These are phyloP conservation scores for Musa acuminata DNA, from an alignment of 176 grass and related monocot species.

Conservation along the genomic window DNA sequence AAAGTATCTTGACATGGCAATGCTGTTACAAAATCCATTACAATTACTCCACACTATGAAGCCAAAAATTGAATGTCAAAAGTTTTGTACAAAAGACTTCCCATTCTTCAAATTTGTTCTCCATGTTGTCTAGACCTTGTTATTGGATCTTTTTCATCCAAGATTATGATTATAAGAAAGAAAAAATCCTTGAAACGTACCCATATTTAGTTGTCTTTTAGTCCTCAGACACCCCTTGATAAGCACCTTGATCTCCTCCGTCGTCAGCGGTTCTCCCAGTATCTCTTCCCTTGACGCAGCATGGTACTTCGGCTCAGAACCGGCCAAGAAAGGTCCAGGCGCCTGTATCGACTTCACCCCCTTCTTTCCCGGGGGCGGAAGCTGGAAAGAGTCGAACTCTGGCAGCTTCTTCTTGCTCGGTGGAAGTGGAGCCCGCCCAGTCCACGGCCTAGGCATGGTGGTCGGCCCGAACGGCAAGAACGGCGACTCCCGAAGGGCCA, in stretches of 20 bases:
- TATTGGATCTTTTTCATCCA: no score
- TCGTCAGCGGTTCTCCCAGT: conserved; percentile 68
- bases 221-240: conserved; percentile 53
- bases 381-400: conserved; percentile 83
- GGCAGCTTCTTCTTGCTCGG: conserved; percentile 76
- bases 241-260: conserved; percentile 47
- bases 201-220: conserved; percentile 70
- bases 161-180: not conserved
- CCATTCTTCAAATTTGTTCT: not conserved
- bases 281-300: conserved; percentile 59
- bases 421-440: conserved; percentile 60
- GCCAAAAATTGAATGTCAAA: not conserved
- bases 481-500: conserved; percentile 59
- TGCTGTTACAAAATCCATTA: not conserved
- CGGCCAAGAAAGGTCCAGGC: conserved; percentile 63
- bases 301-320: conserved; percentile 60
- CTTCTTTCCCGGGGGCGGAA: conserved; percentile 67
- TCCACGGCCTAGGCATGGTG: conserved; percentile 75
- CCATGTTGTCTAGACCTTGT: no score
- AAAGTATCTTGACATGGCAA: not conserved
- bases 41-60: not conserved
- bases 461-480: conserved; percentile 74
- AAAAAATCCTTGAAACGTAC: conserved; percentile 24
- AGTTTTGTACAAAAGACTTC: not conserved
- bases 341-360: conserved; percentile 74